A percentile compares a stretch with the other conserved stretches of the same genome.
phyloP scores from a whole-genome alignment of 331 rosid species.

The Saraca asoca region DNA sequence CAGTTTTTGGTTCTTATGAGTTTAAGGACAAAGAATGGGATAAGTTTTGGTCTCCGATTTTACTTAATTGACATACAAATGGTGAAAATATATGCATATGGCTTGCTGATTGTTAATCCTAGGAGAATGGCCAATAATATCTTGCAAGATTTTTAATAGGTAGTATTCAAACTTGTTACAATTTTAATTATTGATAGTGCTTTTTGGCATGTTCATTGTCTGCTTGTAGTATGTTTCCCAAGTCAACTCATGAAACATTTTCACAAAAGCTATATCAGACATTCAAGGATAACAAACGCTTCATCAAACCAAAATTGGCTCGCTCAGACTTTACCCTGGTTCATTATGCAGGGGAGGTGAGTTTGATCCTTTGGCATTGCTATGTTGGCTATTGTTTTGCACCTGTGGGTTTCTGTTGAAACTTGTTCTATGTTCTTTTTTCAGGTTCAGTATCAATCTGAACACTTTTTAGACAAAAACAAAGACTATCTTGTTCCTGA shows the following conservation, averaged over 20 bases:
- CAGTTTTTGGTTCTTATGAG: no score
- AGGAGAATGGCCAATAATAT: slow-evolving; percentile 19
- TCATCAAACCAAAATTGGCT: slow-evolving; percentile 86
- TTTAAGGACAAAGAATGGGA: slow-evolving; percentile 23
- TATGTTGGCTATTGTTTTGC: slow-evolving; percentile 19
- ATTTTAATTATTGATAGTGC: not conserved
- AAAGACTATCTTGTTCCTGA: slow-evolving; percentile 89
- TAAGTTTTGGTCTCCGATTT: slow-evolving; percentile 23
- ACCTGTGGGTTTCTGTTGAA: slow-evolving; percentile 13
- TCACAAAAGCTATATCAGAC: slow-evolving; percentile 83
- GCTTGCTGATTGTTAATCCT: slow-evolving; percentile 33
- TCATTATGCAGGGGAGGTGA: slow-evolving; percentile 94
- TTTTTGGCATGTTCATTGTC: slow-evolving; percentile 28
- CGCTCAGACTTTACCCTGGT: slow-evolving; percentile 79
- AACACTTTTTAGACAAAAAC: slow-evolving; percentile 86
- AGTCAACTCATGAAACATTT: slow-evolving; percentile 91
- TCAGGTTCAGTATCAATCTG: slow-evolving; percentile 90
- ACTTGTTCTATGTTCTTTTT: slow-evolving; percentile 34
- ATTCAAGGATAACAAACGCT: slow-evolving; percentile 84
- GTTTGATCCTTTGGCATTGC: slow-evolving; percentile 39
- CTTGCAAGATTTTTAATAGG: slow-evolving; percentile 30
- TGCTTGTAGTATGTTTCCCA: slow-evolving; percentile 82
- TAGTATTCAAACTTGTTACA: not conserved
- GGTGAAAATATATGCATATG: not conserved
- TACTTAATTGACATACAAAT: not conserved